phyloP scores from a whole-genome alignment of 2,329 filamentous ascomycete genomes.

The Fusarium euwallaceae region DNA sequence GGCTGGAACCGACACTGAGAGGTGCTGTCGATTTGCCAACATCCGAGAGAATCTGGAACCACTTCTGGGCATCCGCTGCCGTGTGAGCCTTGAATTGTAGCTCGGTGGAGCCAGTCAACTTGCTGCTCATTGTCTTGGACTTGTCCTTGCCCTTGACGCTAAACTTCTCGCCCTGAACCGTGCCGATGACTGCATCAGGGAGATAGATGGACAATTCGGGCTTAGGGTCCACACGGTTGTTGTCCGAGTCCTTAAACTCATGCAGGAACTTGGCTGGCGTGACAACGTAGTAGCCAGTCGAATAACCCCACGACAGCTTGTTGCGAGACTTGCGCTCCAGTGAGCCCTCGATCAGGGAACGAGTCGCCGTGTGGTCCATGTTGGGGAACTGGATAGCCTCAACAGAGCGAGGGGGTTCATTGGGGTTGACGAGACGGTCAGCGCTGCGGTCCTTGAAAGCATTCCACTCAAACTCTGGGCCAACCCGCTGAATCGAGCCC shows the following conservation, averaged over 20 bases:
- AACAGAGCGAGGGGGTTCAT: constrained; percentile 78
- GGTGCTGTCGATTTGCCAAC: constrained; percentile 66
- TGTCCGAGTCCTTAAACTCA: constrained; percentile 95
- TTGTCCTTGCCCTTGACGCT: constrained; percentile 95
- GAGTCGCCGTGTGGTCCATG: constrained; percentile 83
- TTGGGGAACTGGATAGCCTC: constrained; percentile 87
- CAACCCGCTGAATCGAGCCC: constrained; percentile 79
- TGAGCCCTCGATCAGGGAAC: constrained; percentile 86
- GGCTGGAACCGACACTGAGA: constrained; percentile 43
- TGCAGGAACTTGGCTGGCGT: constrained; percentile 91
- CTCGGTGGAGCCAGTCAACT: constrained; percentile 84
- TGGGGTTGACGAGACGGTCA: constrained; percentile 82
- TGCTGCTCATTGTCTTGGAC: constrained; percentile 83
- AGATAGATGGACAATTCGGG: constrained; percentile 93
- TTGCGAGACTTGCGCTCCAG: constrained; percentile 93
- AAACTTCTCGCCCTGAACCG: constrained; percentile 84
- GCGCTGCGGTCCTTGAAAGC: constrained; percentile 81
- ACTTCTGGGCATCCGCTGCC: constrained; percentile 82
- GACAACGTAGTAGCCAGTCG: constrained; percentile 88
- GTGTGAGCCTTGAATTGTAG: constrained; percentile 90
- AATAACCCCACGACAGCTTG: constrained; percentile 82
- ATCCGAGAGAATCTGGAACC: constrained; percentile 80
- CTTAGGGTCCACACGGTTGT: constrained; percentile 75
- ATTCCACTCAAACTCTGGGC: constrained; percentile 91
- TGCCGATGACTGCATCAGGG: constrained; percentile 86